A percentile compares a stretch with the other conserved stretches of the same genome.
Evolutionary conservation across 2,329 filamentous ascomycete species (phyloP).

Genomic region (Alternaria brassicae): DNA sequence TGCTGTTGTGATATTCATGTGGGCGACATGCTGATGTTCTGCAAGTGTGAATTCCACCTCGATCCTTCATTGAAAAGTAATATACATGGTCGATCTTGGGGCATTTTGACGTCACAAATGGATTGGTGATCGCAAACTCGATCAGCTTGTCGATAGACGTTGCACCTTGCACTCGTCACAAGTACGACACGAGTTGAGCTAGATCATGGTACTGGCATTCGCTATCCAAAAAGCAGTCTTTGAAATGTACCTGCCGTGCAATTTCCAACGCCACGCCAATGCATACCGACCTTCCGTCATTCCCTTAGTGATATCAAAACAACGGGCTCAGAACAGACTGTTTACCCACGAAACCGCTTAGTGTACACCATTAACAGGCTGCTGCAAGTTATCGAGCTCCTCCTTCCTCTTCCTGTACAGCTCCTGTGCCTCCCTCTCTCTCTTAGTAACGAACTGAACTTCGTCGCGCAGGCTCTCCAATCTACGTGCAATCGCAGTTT

Average conservation of each 20-base stretch:
- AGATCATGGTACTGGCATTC: slow-evolving; percentile 1
- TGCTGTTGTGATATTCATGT: background rate
- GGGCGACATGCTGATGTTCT: background rate
- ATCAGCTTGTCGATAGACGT: background rate
- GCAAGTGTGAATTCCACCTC: background rate
- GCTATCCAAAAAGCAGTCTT: background rate
- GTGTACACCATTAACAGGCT: slow-evolving; percentile 48
- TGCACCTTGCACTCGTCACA: background rate
- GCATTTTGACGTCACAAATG: background rate
- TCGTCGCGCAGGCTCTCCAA: slow-evolving; percentile 81
- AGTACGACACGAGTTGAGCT: background rate
- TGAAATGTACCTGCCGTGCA: slow-evolving; percentile 4
- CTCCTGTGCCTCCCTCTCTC: slow-evolving; percentile 92
- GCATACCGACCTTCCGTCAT: background rate
- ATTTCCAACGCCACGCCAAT: slow-evolving; percentile 19
- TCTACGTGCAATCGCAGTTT: slow-evolving; percentile 74
- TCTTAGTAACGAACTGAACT: slow-evolving; percentile 76
- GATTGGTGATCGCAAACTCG: background rate
- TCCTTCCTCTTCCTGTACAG: slow-evolving; percentile 77
- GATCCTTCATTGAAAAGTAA: background rate
- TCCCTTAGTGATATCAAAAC: background rate
- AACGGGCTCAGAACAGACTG: background rate
- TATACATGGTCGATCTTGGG: background rate
- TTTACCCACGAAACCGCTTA: slow-evolving; percentile 21
- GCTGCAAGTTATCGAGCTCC: slow-evolving; percentile 71